A percentile compares a stretch with the other conserved stretches of the same genome.
Evolutionary conservation across 768 basidiomycete species (phyloP).

Genomic region (Cytidiella melzeri): DNA sequence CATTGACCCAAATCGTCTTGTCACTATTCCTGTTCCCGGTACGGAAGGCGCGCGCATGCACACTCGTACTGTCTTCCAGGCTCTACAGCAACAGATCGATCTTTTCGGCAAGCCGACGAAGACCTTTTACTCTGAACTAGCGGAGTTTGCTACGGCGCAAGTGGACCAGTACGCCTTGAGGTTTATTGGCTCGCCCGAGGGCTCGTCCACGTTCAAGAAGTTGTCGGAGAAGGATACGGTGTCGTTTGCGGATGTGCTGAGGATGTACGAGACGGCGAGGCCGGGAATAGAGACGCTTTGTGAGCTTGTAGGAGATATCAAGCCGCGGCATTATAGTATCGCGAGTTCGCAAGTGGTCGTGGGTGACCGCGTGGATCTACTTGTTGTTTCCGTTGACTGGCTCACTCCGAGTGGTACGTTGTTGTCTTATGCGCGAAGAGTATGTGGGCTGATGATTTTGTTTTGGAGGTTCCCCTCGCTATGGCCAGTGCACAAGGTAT

Average conservation of each 20-base stretch:
- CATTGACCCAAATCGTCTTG: constrained; percentile 67
- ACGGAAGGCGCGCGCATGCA: constrained; percentile 64
- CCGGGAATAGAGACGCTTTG: constrained; percentile 83
- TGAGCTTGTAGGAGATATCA: constrained; percentile 89
- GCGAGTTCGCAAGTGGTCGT: constrained; percentile 94
- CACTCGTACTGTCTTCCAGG: constrained; percentile 92
- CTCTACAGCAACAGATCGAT: constrained; percentile 94
- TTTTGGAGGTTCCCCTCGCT: constrained; percentile 59
- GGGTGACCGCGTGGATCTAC: constrained; percentile 87
- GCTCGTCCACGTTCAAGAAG: constrained; percentile 90
- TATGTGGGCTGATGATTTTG: neutral
- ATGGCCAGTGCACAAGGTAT: constrained; percentile 96
- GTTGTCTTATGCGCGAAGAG: neutral
- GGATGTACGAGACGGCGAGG: constrained; percentile 67
- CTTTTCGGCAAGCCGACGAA: constrained; percentile 95
- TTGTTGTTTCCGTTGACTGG: constrained; percentile 98
- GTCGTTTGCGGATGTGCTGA: constrained; percentile 84
- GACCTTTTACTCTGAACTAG: constrained; percentile 88
- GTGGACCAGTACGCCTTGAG: constrained; percentile 75
- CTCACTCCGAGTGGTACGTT: constrained; percentile 69
- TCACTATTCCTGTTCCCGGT: constrained; percentile 72
- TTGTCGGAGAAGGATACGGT: constrained; percentile 92
- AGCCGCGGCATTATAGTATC: constrained; percentile 97
- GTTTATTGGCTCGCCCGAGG: constrained; percentile 93
- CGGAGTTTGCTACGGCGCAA: constrained; percentile 61